These are phyloP conservation scores for Coemansia sp. DNA, from an alignment of 192 early-diverging fungal genomes.

Conservation along the genomic window DNA sequence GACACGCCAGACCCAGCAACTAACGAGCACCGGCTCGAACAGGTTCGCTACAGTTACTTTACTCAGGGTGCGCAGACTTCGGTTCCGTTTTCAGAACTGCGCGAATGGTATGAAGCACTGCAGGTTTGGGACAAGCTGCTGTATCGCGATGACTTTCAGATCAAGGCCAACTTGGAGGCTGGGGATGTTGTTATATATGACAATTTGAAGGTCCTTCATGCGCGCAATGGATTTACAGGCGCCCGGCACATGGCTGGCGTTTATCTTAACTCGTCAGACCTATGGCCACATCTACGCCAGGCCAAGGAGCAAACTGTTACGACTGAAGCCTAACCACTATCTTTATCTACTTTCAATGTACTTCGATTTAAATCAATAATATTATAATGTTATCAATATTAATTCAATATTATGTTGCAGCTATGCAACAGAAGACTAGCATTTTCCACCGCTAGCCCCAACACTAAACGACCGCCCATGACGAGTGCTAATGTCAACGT, in stretches of 20 bases:
- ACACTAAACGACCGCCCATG: constrained; percentile 17
- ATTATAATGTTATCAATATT: not conserved
- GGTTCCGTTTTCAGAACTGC: constrained; percentile 46
- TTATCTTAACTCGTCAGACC: constrained; percentile 35
- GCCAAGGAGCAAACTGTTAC: not conserved
- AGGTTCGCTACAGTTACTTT: constrained; percentile 56
- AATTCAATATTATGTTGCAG: no score
- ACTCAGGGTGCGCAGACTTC: constrained; percentile 47
- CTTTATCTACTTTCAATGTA: not conserved
- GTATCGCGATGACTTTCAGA: constrained; percentile 52
- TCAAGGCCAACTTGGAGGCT: constrained; percentile 40
- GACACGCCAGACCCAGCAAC: constrained; percentile 20
- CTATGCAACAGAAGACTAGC: not conserved
- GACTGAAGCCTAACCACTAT: not conserved
- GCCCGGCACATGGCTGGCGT: constrained; percentile 55
- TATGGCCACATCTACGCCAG: constrained; percentile 43
- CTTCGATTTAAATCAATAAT: not conserved
- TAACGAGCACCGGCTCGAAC: constrained; percentile 31
- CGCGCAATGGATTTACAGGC: constrained; percentile 52
- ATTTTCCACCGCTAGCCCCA: not conserved
- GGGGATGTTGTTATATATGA: constrained; percentile 57
- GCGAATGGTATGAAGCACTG: constrained; percentile 54
- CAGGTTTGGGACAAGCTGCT: constrained; percentile 49
- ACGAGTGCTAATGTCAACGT: not conserved
- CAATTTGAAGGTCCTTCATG: constrained; percentile 52